Evolutionary conservation across 371 early-diverging fungal genomes (phyloP), one percentile per base, ranked within the genome.

Genomic region (Chytridium lagenaria): DNA sequence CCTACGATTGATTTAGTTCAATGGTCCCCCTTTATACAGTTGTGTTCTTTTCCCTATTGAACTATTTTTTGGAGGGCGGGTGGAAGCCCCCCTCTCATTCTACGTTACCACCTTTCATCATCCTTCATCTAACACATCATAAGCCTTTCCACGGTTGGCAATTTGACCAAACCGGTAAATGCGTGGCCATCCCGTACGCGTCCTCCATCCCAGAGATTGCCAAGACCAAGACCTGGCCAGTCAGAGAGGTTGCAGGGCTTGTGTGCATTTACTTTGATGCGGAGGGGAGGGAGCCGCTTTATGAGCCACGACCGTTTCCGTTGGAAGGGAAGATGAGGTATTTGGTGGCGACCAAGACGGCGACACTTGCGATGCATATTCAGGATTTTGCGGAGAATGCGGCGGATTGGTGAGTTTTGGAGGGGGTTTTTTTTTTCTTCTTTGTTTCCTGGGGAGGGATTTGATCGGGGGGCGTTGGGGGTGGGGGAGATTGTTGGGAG

Each of bases 301-400:
- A 74, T 37, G 59, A 74, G 30, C 67, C 66, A 22, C 39, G 66
- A 38, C 66, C 66, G 23, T 66, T 66, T 28, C 66, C 66, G 66
- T 44, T 66, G 44, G 66, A 38, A 23, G 66, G 37, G 26, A 66
- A 66, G 44, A 7, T 2, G 12, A 10, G 12, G 2, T 66, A 66
- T 30, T 30, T 2, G 5, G 66, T 66, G 2, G 22, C 66, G n/a
- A 40, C 10, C 44, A 7, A 44, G 26, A 40, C 66, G 15, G 39
- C 66, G 12, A 66, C 40, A n/a, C 44, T 66, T 7, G 15, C 39
- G 7, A 66, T 74, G 59, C 74, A 74, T 55, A 67, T 68, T 63
- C 74, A 74, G 49, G 74, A 74, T 44, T 64, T 74, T 70, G 74
- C 70, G 30, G 74, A 74, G 59, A 74, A 74, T 55, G 61, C 69